Base-by-base conservation (phyloP, 1,139 yeast genomes). In the Saccharomyces pastorianus region DNA sequence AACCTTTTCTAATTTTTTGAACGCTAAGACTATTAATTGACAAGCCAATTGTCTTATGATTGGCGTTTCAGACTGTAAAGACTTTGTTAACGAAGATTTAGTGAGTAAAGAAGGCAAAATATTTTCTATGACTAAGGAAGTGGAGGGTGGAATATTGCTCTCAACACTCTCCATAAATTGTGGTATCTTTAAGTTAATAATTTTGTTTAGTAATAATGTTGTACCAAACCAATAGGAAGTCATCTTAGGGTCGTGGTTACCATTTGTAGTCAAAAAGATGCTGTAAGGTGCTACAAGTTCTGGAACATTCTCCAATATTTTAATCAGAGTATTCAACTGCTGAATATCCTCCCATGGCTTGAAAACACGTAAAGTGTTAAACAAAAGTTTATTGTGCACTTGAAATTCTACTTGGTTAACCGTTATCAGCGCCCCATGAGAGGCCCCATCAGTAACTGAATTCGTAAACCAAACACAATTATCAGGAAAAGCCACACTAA, bases 151-250 rank as follows among this genome's bases (percentile, higher is more conserved):
- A 38, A 57, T 61, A 41, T 66, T 65, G 14, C 68, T 64, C 13
- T 66, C 64, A 7, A 59, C 55, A 6, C 51, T 53, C 13, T 54
- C 46, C 50, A 73, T 60, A 17, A 71, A 66, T 6, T 62, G 62
- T 1, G 87, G 88, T 11, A 82, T 64, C 1, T 83, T 80, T 2
- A 85, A 64, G 47, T 76, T 76, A 14, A 87, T 75, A 9, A 87
- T 74, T 55, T 81, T 79, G 0, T 84, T 77, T 52, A 85, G 73
- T 7, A 89, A 70, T 28, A 85, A 73, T 0, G 89, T 79, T 68
- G 81, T 85, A 8, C 93, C 85, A 38, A 90, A 75, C 91, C 96
- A 91, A 74, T 87, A 88, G 4, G 91, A 83, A 1, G 95, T 76
- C 56, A 85, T 73, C 49, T 82, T 78, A 1, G 96, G 95, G 54